Evolutionary conservation across 129 eudicot species (phyloP).

Genomic region (Artemisia tridentata): DNA sequence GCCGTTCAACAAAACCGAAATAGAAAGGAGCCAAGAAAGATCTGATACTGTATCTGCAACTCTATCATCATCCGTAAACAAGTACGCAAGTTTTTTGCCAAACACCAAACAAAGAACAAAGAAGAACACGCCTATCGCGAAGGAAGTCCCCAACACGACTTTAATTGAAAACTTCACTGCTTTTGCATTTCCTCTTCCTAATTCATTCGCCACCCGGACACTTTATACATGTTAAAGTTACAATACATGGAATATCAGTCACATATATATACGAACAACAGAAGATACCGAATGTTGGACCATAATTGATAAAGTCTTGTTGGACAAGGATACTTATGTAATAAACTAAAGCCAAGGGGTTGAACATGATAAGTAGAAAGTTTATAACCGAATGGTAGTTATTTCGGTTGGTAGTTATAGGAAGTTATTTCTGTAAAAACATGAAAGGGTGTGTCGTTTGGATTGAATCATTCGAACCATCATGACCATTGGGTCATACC

Average conservation of each 20-base stretch:
- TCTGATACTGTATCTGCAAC: slow-evolving; percentile 57
- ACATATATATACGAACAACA: neutral
- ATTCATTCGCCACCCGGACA: slow-evolving; percentile 87
- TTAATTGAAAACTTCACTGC: slow-evolving; percentile 71
- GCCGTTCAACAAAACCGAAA: slow-evolving; percentile 73
- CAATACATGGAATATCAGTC: slow-evolving; percentile 13
- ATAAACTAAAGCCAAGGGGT: no score
- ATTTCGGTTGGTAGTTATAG: no score
- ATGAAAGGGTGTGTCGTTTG: no score
- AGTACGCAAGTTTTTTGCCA: slow-evolving; percentile 53
- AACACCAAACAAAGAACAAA: slow-evolving; percentile 53
- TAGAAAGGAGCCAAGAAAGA: slow-evolving; percentile 58
- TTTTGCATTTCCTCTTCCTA: slow-evolving; percentile 78
- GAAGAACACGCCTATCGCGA: slow-evolving; percentile 54
- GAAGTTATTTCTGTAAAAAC: no score
- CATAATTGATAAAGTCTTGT: no score
- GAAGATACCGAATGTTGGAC: neutral
- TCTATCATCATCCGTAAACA: slow-evolving; percentile 55
- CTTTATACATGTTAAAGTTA: slow-evolving; percentile 33
- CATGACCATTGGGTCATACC: no score
- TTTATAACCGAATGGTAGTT: no score
- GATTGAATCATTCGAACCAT: no score
- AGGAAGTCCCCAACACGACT: slow-evolving; percentile 59
- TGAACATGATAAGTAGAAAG: no score
- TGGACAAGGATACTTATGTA: no score